phyloP scores from a whole-genome alignment of 1,284 basidiomycete species.

The Vanrija sp. region DNA sequence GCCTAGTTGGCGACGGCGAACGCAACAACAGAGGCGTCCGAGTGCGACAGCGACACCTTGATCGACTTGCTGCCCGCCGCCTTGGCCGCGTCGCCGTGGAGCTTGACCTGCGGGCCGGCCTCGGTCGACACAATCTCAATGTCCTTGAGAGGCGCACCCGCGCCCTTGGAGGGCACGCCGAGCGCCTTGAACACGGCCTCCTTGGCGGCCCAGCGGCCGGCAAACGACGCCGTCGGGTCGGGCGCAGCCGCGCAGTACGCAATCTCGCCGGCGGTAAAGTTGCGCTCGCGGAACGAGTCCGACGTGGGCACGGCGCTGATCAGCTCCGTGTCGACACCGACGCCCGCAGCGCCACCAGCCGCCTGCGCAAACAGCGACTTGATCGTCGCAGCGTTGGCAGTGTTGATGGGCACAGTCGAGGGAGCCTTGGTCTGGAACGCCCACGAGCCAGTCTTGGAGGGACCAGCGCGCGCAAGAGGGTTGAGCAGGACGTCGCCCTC shows the following conservation, averaged over 20 bases:
- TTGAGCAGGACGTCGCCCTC: constrained; percentile 88
- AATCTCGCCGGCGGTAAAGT: constrained; percentile 88
- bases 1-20: constrained; percentile 47
- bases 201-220: constrained; percentile 95
- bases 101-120: constrained; percentile 62
- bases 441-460: constrained; percentile 81
- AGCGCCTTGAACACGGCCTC: constrained; percentile 99
- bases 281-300: constrained; percentile 84
- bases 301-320: constrained; percentile 87
- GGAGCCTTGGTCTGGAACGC: constrained; percentile 67
- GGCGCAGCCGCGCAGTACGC: constrained; percentile 84
- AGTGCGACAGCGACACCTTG: constrained; percentile 81
- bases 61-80: constrained; percentile 73
- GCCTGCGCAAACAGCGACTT: constrained; percentile 50
- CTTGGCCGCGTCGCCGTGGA: constrained; percentile 76
- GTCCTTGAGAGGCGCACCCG: constrained; percentile 88
- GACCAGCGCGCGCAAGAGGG: constrained; percentile 80
- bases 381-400: constrained; percentile 65
- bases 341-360: constrained; percentile 19
- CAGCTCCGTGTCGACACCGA: constrained; percentile 61
- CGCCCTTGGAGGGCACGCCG: constrained; percentile 83
- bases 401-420: constrained; percentile 56
- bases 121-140: constrained; percentile 82
- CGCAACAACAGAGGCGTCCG: constrained; percentile 47
- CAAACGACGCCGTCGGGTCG: constrained; percentile 82